Conservation (phyloP, 345 rosid genomes). For the rapeseed (Brassica napus) region DNA sequence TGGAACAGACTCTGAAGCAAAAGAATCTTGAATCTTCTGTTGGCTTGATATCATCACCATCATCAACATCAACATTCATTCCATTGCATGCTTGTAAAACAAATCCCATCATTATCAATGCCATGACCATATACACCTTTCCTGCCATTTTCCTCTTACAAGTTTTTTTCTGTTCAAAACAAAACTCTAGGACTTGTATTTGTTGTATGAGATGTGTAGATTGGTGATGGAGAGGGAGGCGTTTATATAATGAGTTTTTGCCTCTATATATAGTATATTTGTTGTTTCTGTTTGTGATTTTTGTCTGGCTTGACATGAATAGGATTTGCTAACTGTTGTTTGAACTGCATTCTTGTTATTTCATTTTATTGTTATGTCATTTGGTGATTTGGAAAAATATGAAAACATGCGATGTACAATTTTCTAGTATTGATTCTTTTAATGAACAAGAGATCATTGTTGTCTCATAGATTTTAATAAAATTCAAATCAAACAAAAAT, state of each 20-base stretch:
- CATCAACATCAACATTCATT: background rate
- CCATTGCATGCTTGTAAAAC: slow-evolving; percentile 34
- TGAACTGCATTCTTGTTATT: background rate
- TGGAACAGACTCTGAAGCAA: slow-evolving; percentile 36
- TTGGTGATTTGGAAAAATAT: background rate
- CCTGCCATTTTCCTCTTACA: slow-evolving; percentile 23
- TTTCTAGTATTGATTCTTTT: background rate
- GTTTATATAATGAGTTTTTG: slow-evolving; percentile 5
- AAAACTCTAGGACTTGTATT: background rate
- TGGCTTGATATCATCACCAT: background rate
- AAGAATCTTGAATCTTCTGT: background rate
- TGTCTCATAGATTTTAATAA: background rate
- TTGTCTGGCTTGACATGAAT: background rate
- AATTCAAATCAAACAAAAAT: too few relatives aligned
- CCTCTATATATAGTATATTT: slow-evolving; percentile 9
- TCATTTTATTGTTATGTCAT: background rate
- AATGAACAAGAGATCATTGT: background rate
- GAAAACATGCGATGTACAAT: background rate
- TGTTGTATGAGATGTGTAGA: background rate
- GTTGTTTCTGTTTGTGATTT: background rate
- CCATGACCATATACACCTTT: slow-evolving; percentile 11
- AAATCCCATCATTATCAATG: slow-evolving; percentile 25
- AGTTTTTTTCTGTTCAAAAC: background rate
- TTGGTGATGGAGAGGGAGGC: background rate
- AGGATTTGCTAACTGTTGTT: background rate